phyloP scores from a whole-genome alignment of 2,329 filamentous ascomycete genomes.

The Aspergillus sp. region DNA sequence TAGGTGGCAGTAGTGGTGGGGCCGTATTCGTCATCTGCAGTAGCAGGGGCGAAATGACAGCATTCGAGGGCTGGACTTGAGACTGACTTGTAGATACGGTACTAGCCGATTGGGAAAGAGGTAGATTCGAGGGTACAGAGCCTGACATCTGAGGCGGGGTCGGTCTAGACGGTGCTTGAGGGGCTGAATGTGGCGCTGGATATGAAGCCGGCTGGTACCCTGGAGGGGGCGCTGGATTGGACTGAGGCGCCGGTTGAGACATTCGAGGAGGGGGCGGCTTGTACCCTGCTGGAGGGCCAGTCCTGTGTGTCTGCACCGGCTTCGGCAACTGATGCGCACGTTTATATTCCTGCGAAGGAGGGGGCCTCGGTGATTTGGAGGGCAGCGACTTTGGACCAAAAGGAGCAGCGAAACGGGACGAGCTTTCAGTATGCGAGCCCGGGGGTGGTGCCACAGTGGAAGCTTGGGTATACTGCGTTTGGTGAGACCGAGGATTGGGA shows the following conservation, averaged over 20 bases:
- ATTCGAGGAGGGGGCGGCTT: not conserved
- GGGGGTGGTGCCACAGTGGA: not conserved
- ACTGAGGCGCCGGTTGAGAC: not conserved
- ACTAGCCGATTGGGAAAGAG: not conserved
- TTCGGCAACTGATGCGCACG: conserved; percentile 1
- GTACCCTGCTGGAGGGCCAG: not conserved
- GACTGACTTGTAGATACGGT: not conserved
- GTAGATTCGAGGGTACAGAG: not conserved
- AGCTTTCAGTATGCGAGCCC: not conserved
- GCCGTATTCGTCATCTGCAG: not conserved
- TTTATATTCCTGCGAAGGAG: not conserved
- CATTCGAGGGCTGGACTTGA: not conserved
- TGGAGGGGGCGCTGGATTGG: not conserved
- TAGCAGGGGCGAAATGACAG: not conserved
- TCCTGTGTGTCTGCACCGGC: not conserved
- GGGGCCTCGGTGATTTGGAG: not conserved
- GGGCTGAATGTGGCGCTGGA: not conserved
- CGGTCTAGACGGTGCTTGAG: not conserved
- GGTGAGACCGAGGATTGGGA: not conserved
- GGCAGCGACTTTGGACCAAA: not conserved
- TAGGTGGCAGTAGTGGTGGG: not conserved
- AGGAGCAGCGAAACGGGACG: not conserved
- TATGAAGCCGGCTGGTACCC: not conserved
- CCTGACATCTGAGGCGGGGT: not conserved
- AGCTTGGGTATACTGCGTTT: not conserved